Conservation (phyloP, 2,329 filamentous ascomycete genomes). For the Claviceps humidiphila region DNA sequence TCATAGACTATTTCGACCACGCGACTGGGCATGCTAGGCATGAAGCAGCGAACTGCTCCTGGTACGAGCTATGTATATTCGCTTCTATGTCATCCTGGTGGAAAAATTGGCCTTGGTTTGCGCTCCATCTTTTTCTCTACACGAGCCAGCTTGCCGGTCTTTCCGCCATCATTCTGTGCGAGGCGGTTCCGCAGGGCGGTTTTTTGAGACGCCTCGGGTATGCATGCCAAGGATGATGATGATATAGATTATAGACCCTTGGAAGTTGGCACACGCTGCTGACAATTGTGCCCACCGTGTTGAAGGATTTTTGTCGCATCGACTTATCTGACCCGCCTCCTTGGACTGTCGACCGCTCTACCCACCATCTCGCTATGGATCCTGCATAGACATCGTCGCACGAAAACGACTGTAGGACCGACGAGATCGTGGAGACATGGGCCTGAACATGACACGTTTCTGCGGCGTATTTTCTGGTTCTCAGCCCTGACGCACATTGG, state of each 20-base stretch:
- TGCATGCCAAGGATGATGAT: no score
- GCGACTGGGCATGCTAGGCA: no score
- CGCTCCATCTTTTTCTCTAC: slow-evolving; percentile 8
- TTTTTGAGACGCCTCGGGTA: no score
- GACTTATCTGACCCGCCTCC: not conserved
- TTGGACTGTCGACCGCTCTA: not conserved
- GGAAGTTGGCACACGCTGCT: no score
- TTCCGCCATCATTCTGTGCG: slow-evolving; percentile 1
- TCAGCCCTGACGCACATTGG: slow-evolving; percentile 5
- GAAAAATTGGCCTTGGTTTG: slow-evolving; percentile 7
- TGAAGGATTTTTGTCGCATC: not conserved
- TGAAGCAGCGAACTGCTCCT: not conserved
- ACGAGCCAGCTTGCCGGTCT: slow-evolving; percentile 5
- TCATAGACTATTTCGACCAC: not conserved
- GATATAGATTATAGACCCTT: no score
- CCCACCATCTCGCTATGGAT: not conserved
- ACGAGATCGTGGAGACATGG: no score
- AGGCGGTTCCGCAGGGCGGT: not conserved
- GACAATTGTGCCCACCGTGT: not conserved
- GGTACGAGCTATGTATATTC: not conserved
- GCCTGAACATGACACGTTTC: not conserved
- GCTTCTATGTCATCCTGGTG: not conserved
- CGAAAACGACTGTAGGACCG: not conserved
- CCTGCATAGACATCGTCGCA: not conserved
- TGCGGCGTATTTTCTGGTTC: slow-evolving; percentile 1